Evolutionary conservation across 352 stramenopile genomes (phyloP), one percentile per base, ranked within the genome.

Genomic region (Blastocystis sp.): DNA sequence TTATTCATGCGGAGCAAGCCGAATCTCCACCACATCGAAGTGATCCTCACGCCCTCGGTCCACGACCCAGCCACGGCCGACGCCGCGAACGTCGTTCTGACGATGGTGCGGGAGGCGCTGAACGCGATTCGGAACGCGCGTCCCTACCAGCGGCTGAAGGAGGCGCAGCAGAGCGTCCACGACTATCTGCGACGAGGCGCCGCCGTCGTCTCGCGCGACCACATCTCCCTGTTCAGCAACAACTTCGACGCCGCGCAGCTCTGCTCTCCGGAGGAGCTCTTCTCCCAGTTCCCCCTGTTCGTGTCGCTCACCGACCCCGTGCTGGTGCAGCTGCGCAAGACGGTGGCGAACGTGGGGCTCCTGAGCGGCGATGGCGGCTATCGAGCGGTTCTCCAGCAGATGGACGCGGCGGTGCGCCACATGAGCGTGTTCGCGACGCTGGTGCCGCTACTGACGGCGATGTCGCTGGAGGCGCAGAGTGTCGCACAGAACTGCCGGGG

Each of bases 161-260:
- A 24, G 11, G 48, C 27, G 48, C 69, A 81, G 42, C 27, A 46
- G 3, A 36, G 21, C 9, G 46, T 81, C 1, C 49, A 34, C 2
- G 18, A 48, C 0, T 81, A 63, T 42, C 14, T 64, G n/a, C 24
- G 32, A 24, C 63, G 42, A 36, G 48, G 21, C 1, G 6, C 63
- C 18, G 11, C 63, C 8, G 8, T 44, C 1, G 21, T 61, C 18
- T 38, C 27, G 18, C 16, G n/a, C 21, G 11, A 7, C 24, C 69
- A 81, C 32, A 81, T 81, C 40, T 44, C 69, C 18, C 51, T 81
- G 6, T 81, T 81, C 51, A 81, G 69, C 34, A 81, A 81, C 51
- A 81, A 81, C 36, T 81, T 81, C 29, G 69, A 81, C 21, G 44
- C 29, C 0, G 27, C 69, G 7, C 18, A 63, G 36, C 69, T 81